Base-by-base conservation (phyloP, 2,329 filamentous ascomycete genomes). In the Cladophialophora exuberans region DNA sequence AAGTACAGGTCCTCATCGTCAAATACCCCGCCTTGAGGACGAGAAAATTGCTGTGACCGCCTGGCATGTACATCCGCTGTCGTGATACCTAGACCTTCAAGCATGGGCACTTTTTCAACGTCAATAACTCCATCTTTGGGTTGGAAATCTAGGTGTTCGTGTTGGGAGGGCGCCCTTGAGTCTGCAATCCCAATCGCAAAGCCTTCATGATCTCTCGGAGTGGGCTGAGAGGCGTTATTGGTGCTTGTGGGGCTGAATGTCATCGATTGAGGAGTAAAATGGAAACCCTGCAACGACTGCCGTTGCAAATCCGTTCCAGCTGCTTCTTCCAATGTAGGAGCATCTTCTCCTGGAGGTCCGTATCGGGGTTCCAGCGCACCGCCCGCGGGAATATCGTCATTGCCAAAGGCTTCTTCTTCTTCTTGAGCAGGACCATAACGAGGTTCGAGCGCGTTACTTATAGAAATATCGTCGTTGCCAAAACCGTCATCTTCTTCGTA, bases 1-100 rank as follows among this genome's bases (percentile, higher is more conserved):
- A 75, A 78, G 48, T 77, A 78, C 23, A 78, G 56, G 53, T 78
- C 74, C 44, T 76, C 73, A 23, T 74, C 62, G 28, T 64, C 56
- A 42, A 62, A 64, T 4, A 59, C 52, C 30, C 62, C 56, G 13
- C 52, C 57, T 9, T 58, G 49, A 3, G 52, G 44, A 31, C 52
- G 54, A 11, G 44, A 46, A n/a, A 35, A 54, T 18, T 43, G 49
- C 17, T 43, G 38, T 10, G 38, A 43, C 13, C 52, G 56, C 23
- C 45, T 47, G 26, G 23, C 44, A 18, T 48, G 51, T 26, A 48
- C 33, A 18, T 44, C 57, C 2, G 44, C 45, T 5, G 62, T 56
- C 17, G 48, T 60, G 26, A 64, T 65, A 4, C 62, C 60, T 9
- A 63, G 56, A 10, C 63, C 63, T 9, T 49, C 58, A n/a, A 63